phyloP scores from a whole-genome alignment of 495 filamentous ascomycete species.

The Xylaria scruposa region DNA sequence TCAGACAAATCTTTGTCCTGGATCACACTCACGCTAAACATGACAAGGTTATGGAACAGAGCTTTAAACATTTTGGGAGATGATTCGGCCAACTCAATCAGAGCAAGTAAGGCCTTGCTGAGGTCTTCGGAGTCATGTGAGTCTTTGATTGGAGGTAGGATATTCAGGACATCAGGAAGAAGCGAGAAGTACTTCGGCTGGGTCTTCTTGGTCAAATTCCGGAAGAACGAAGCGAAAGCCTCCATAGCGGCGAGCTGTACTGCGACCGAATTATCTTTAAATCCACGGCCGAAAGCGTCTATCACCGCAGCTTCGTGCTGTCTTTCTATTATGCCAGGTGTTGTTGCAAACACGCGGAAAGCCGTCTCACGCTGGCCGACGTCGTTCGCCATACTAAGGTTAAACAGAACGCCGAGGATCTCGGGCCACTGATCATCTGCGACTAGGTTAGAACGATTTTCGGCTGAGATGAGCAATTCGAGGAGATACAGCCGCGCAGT shows the following conservation, averaged over 20 bases:
- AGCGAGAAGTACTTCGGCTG: slow-evolving; percentile 86
- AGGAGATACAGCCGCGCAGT: not conserved
- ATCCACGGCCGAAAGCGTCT: slow-evolving; percentile 84
- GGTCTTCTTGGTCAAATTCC: slow-evolving; percentile 81
- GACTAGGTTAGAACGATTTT: slow-evolving; percentile 35
- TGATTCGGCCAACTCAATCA: slow-evolving; percentile 92
- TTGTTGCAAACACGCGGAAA: slow-evolving; percentile 92
- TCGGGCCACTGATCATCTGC: slow-evolving; percentile 89
- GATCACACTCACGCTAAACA: slow-evolving; percentile 89
- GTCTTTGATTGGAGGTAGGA: slow-evolving; percentile 91
- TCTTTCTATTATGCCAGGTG: slow-evolving; percentile 94
- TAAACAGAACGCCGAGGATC: slow-evolving; percentile 82
- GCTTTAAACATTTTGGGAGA: slow-evolving; percentile 96
- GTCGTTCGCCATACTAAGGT: slow-evolving; percentile 83
- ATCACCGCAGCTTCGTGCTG: slow-evolving; percentile 89
- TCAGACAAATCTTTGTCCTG: slow-evolving; percentile 94
- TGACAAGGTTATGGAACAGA: slow-evolving; percentile 87
- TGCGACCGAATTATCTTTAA: slow-evolving; percentile 82
- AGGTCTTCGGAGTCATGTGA: slow-evolving; percentile 86
- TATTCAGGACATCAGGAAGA: slow-evolving; percentile 87
- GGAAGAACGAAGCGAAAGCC: slow-evolving; percentile 95
- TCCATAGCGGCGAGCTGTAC: slow-evolving; percentile 95
- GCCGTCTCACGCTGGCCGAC: slow-evolving; percentile 84
- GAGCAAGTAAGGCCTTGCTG: slow-evolving; percentile 82
- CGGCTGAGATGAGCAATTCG: not conserved